phyloP scores from a whole-genome alignment of 148 eudicot species.

The Nepenthes gracilis region DNA sequence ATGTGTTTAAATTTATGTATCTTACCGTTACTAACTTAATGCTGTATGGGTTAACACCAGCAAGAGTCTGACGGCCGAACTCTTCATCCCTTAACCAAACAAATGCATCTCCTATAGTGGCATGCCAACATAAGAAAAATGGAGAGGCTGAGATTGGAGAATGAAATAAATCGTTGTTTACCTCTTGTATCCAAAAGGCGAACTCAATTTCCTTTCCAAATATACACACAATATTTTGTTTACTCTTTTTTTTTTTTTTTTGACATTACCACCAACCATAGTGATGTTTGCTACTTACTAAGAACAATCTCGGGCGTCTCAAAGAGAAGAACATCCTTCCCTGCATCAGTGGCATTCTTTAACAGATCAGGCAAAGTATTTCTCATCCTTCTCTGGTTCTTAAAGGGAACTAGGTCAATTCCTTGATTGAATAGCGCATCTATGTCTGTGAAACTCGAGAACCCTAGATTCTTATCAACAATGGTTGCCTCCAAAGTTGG shows the following conservation, averaged over 20 bases:
- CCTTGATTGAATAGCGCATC: slow-evolving; percentile 17
- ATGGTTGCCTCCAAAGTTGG: slow-evolving; percentile 19
- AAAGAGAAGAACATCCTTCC: slow-evolving; percentile 24
- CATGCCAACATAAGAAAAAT: background rate
- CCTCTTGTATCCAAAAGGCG: too few relatives aligned
- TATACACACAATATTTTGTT: too few relatives aligned
- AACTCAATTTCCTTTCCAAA: too few relatives aligned
- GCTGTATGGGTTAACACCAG: slow-evolving; percentile 29
- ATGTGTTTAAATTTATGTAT: background rate
- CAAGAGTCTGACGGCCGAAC: slow-evolving; percentile 33
- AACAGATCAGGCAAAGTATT: slow-evolving; percentile 8
- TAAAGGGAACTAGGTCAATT: slow-evolving; percentile 3
- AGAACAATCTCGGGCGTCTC: slow-evolving; percentile 42
- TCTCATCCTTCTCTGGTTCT: slow-evolving; percentile 10
- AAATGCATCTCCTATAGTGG: slow-evolving; percentile 19
- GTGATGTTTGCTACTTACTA: slow-evolving; percentile 16
- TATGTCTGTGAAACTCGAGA: slow-evolving; percentile 16
- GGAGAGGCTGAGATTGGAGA: background rate
- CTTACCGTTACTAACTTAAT: slow-evolving; percentile 23
- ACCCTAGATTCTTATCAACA: slow-evolving; percentile 12
- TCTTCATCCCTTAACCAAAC: slow-evolving; percentile 33
- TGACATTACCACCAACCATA: too few relatives aligned
- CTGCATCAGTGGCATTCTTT: background rate
- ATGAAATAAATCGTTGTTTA: too few relatives aligned
- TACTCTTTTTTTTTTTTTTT: too few relatives aligned